phyloP scores from a whole-genome alignment of 352 stramenopile genomes.

The Phytophthora chlamydospora region DNA sequence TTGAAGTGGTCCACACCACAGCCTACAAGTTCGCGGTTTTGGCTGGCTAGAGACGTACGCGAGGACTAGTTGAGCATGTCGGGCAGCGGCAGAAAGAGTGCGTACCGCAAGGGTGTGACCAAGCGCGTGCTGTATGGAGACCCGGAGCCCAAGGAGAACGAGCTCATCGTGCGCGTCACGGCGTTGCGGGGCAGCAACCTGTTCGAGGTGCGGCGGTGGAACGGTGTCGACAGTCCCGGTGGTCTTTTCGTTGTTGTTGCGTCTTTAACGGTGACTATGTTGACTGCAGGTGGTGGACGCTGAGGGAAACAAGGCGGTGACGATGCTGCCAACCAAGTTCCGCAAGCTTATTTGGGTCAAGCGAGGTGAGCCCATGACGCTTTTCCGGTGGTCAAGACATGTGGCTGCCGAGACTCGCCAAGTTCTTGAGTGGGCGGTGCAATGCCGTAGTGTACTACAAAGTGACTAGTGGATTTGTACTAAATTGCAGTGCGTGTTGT shows the following conservation, averaged over 20 bases:
- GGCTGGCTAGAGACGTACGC: too few relatives aligned
- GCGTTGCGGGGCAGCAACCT: constrained; percentile 94
- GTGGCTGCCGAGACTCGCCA: neutral
- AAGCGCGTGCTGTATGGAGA: constrained; percentile 91
- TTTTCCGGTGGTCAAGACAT: neutral
- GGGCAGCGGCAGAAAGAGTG: constrained; percentile 88
- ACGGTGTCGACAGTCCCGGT: neutral
- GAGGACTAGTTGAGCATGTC: constrained; percentile 68
- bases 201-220: constrained; percentile 89
- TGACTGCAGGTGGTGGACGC: constrained; percentile 61
- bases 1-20: too few relatives aligned
- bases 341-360: constrained; percentile 99
- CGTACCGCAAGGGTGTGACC: constrained; percentile 94
- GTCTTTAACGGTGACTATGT: neutral
- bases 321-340: constrained; percentile 98
- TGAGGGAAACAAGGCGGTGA: constrained; percentile 73
- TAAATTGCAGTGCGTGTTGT: neutral
- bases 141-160: constrained; percentile 89
- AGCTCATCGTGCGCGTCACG: constrained; percentile 93
- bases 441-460: neutral
- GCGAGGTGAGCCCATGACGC: constrained; percentile 47
- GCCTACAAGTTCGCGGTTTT: too few relatives aligned
- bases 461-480: neutral
- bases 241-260: neutral
- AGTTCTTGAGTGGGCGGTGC: neutral